These are phyloP conservation scores for Hortaea werneckii DNA, from an alignment of 2,329 filamentous ascomycete genomes.

Conservation along the genomic window DNA sequence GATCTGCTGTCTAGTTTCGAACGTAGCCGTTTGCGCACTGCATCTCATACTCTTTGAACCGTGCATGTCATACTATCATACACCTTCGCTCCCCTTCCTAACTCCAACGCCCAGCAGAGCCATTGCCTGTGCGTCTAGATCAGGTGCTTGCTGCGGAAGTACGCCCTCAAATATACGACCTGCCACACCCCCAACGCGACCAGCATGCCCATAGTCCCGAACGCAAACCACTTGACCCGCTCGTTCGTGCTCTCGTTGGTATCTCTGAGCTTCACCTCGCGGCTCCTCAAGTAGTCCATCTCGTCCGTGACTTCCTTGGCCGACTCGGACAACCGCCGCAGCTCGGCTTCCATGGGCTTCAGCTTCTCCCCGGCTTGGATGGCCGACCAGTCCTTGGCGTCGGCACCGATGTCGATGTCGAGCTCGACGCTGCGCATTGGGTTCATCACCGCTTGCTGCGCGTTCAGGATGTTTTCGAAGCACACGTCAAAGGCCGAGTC, in stretches of 20 bases:
- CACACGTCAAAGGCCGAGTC: conserved; percentile 94
- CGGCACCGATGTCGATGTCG: conserved; percentile 90
- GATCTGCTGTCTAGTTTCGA: conserved; percentile 21
- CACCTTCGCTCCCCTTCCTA: too few relatives aligned
- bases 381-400: conserved; percentile 95
- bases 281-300: conserved; percentile 86
- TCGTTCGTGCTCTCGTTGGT: conserved; percentile 99
- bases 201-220: conserved; percentile 84
- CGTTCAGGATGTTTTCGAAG: conserved; percentile 74
- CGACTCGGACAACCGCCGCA: conserved; percentile 85
- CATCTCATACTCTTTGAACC: too few relatives aligned
- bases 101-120: too few relatives aligned
- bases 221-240: conserved; percentile 96
- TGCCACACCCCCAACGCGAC: conserved; percentile 89
- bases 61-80: too few relatives aligned
- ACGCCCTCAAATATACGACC: conserved; percentile 92
- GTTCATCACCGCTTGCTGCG: conserved; percentile 29
- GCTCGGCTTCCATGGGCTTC: conserved; percentile 90
- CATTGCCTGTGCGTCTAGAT: conserved; percentile 24
- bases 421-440: conserved; percentile 70
- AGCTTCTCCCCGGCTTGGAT: conserved; percentile 96
- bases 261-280: conserved; percentile 93
- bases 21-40: conserved; percentile 10
- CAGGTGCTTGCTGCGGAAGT: conserved; percentile 68
- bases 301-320: conserved; percentile 79